Conservation (phyloP, 1,284 basidiomycete species). For the Leccinum huronense region DNA sequence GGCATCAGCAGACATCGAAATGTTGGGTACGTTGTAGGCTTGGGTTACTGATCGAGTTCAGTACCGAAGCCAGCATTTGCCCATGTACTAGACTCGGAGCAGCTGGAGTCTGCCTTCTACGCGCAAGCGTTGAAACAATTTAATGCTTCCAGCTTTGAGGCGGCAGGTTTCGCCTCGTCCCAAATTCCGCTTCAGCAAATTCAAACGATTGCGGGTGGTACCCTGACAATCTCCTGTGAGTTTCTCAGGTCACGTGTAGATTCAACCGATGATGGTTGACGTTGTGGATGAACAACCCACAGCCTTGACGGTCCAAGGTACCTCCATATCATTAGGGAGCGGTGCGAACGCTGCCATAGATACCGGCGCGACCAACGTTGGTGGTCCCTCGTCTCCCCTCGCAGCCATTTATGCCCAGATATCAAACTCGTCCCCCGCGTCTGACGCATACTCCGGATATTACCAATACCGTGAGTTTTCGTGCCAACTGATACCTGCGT, state of each 20-base stretch:
- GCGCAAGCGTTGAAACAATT: constrained; percentile 65
- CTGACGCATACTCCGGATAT: constrained; percentile 33
- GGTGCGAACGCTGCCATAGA: constrained; percentile 39
- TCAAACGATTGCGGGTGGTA: constrained; percentile 48
- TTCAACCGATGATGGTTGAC: constrained; percentile 2
- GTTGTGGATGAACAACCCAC: background rate
- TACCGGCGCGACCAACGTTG: constrained; percentile 45
- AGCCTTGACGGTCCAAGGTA: constrained; percentile 37
- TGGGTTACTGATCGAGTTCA: background rate
- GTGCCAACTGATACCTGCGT: background rate
- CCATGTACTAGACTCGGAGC: constrained; percentile 57
- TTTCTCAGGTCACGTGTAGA: background rate
- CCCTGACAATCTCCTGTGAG: constrained; percentile 29
- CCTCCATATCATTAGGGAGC: constrained; percentile 22
- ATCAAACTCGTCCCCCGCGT: constrained; percentile 30
- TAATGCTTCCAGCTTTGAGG: constrained; percentile 59
- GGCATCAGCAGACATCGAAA: constrained; percentile 6
- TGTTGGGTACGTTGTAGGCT: constrained; percentile 19
- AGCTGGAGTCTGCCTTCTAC: constrained; percentile 73
- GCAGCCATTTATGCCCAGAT: constrained; percentile 41
- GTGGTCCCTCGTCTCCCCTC: constrained; percentile 34
- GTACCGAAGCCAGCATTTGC: constrained; percentile 58
- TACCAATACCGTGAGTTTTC: constrained; percentile 32
- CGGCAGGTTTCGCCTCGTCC: constrained; percentile 64
- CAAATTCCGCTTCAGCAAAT: constrained; percentile 63